Percentiles rank a stretch among this genome's conserved stretches.
Evolutionary conservation across 2,329 filamentous ascomycete species (phyloP).

Genomic region (Macrophomina pseudophaseolina): DNA sequence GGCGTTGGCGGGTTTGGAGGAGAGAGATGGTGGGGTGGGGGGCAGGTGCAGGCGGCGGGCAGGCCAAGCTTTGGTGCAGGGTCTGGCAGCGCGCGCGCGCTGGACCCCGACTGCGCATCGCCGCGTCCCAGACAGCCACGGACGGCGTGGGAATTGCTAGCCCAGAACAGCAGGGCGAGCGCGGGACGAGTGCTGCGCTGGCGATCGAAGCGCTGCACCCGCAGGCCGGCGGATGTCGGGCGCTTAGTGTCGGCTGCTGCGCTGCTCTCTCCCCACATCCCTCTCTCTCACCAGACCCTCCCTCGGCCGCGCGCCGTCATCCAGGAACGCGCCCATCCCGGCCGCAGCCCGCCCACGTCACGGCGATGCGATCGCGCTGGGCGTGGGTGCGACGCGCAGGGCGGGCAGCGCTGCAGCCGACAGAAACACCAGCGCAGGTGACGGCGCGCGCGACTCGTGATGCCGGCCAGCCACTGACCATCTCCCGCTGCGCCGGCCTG

Average conservation of each 20-base stretch:
- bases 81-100: not conserved
- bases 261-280: no score
- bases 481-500: not conserved
- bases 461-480: not conserved
- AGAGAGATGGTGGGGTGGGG: not conserved
- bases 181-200: not conserved
- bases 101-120: not conserved
- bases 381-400: not conserved
- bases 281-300: no score
- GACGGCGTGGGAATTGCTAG: not conserved
- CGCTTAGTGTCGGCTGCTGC: constrained; percentile 17
- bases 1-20: not conserved
- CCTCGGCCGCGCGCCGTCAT: not conserved
- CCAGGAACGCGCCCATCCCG: constrained; percentile 18
- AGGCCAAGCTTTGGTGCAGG: not conserved
- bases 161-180: not conserved
- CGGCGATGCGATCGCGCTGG: not conserved
- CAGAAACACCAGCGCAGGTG: constrained; percentile 3
- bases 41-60: no score
- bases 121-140: not conserved
- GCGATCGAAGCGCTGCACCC: constrained; percentile 14
- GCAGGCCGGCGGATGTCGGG: not conserved
- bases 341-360: not conserved
- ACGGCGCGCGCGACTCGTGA: constrained; percentile 2
- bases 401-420: constrained; percentile 15